A percentile compares a stretch with the other conserved stretches of the same genome.
These are phyloP conservation scores for Geranomyces variabilis DNA, from an alignment of 192 early-diverging fungal genomes.

Conservation along the genomic window DNA sequence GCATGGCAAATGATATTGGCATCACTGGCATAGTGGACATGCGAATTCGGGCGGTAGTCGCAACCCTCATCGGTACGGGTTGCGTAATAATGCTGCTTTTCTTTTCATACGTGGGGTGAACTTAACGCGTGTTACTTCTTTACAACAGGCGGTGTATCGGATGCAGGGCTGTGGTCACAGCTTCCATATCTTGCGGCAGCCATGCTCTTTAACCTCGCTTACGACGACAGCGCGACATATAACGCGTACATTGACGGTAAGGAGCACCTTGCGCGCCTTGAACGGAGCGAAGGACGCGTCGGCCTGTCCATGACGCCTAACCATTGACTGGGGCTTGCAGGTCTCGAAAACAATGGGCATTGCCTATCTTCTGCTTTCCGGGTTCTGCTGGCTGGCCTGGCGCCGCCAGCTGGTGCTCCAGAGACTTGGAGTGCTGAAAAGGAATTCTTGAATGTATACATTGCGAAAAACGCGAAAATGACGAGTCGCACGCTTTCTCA, in stretches of 20 bases:
- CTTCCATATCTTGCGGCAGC: conserved; percentile 35
- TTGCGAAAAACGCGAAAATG: no score
- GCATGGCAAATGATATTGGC: conserved; percentile 23
- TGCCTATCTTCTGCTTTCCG: conserved; percentile 16
- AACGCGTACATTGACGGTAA: conserved; percentile 34
- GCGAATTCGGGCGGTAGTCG: background rate
- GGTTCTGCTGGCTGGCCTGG: conserved; percentile 1
- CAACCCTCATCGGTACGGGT: conserved; percentile 3
- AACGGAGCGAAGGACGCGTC: background rate
- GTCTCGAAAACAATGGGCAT: conserved; percentile 25
- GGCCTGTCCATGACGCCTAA: background rate
- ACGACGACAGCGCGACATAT: conserved; percentile 32
- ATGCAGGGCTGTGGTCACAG: conserved; percentile 27
- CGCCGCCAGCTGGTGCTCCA: background rate
- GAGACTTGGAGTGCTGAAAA: conserved; percentile 10
- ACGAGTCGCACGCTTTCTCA: background rate
- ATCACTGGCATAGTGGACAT: background rate
- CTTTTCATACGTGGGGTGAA: no score
- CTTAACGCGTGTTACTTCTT: background rate
- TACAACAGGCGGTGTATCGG: conserved; percentile 1
- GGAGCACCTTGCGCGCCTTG: background rate
- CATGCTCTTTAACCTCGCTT: conserved; percentile 22
- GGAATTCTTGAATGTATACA: conserved; percentile 14
- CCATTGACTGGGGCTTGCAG: background rate
- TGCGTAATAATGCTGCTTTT: background rate